Conservation (phyloP, 2,329 filamentous ascomycete genomes). For the Clathrospora elynae region DNA sequence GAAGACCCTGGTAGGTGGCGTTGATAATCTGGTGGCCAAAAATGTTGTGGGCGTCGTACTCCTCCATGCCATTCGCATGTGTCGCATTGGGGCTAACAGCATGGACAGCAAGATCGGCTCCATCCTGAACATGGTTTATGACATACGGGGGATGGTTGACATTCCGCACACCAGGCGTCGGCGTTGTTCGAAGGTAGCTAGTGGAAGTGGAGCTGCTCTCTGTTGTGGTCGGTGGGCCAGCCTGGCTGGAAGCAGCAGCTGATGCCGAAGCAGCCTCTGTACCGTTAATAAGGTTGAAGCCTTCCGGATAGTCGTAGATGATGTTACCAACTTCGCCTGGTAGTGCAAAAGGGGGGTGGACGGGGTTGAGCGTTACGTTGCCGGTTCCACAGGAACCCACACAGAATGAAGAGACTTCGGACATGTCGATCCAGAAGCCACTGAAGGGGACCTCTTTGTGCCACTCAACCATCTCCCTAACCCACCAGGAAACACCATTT, state of each 20-base stretch:
- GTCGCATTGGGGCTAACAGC: conserved; percentile 79
- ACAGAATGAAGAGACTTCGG: conserved; percentile 67
- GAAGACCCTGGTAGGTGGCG: conserved; percentile 74
- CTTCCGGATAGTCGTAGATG: conserved; percentile 68
- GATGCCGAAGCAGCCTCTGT: conserved; percentile 68
- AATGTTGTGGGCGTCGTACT: conserved; percentile 85
- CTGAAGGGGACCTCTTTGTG: conserved; percentile 60
- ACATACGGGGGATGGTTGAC: conserved; percentile 77
- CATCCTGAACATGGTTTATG: conserved; percentile 72
- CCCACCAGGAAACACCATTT: conserved; percentile 65
- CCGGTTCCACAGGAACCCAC: conserved; percentile 72
- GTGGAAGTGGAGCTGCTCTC: conserved; percentile 35
- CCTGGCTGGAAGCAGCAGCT: conserved; percentile 59
- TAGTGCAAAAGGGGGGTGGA: conserved; percentile 67
- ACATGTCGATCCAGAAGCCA: conserved; percentile 66
- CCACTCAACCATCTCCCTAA: conserved; percentile 58
- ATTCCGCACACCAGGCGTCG: conserved; percentile 67
- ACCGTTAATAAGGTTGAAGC: conserved; percentile 69
- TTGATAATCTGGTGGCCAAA: conserved; percentile 72
- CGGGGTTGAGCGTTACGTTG: conserved; percentile 69
- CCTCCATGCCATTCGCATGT: conserved; percentile 70
- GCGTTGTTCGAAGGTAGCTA: conserved; percentile 62
- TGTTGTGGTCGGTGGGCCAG: conserved; percentile 45
- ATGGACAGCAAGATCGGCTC: conserved; percentile 67
- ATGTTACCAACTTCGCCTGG: conserved; percentile 68